Conservation (phyloP, 768 basidiomycete genomes). For the Serendipita sp. region DNA sequence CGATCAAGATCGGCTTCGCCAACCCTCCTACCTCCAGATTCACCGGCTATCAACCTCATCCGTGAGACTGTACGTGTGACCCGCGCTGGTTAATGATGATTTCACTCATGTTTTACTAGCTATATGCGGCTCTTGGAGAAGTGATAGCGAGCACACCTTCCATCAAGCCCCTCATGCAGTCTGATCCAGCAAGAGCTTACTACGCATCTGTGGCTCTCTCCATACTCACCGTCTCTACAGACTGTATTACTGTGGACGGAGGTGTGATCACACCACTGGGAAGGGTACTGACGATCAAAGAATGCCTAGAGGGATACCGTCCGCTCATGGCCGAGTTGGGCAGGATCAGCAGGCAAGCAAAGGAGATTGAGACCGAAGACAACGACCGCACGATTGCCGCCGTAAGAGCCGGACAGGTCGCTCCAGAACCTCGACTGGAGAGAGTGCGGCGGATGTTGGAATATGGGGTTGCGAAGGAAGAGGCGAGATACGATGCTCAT, state of each 20-base stretch:
- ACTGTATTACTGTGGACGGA: conserved; percentile 33
- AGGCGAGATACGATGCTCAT: conserved; percentile 11
- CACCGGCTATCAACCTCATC: conserved; percentile 59
- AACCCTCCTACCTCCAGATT: conserved; percentile 19
- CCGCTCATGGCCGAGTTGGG: conserved; percentile 58
- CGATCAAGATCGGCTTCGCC: conserved; percentile 22
- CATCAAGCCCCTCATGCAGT: conserved; percentile 39
- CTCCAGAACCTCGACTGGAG: conserved; percentile 37
- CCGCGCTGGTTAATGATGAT: not conserved
- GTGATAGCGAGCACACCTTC: conserved; percentile 40
- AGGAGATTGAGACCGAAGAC: conserved; percentile 39
- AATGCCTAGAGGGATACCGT: conserved; percentile 46
- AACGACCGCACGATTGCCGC: conserved; percentile 32
- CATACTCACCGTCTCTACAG: conserved; percentile 49
- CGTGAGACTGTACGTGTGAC: conserved; percentile 41
- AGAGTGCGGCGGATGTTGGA: conserved; percentile 41
- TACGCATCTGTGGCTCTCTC: conserved; percentile 63
- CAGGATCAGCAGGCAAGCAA: conserved; percentile 36
- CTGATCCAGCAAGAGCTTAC: conserved; percentile 59
- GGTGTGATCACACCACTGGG: conserved; percentile 35
- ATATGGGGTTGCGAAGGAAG: conserved; percentile 35
- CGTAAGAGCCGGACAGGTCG: conserved; percentile 23
- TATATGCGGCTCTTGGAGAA: conserved; percentile 68
- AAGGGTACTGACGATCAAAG: conserved; percentile 33
- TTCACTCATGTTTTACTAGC: conserved; percentile 11